phyloP scores from a whole-genome alignment of 257 asterid species.

The Nicotiana obtusifolia region DNA sequence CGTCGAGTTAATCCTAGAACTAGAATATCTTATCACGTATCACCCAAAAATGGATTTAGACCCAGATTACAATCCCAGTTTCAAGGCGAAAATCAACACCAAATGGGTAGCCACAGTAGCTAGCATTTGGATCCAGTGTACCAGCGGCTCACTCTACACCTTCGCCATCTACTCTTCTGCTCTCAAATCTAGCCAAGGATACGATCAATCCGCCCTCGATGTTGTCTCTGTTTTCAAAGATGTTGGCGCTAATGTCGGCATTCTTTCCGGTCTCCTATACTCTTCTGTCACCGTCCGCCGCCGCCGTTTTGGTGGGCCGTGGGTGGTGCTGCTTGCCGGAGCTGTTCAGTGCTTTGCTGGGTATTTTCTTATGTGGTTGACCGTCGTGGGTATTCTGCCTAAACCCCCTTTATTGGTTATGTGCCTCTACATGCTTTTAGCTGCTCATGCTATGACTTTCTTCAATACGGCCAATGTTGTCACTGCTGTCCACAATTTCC shows the following conservation, averaged over 20 bases:
- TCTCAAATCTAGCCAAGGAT: conserved; percentile 45
- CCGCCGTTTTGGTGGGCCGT: conserved; percentile 42
- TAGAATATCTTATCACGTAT: neutral
- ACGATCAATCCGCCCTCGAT: conserved; percentile 69
- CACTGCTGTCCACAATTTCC: conserved; percentile 79
- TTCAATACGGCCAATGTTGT: conserved; percentile 90
- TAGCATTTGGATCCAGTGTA: conserved; percentile 38
- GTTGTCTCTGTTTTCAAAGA: conserved; percentile 81
- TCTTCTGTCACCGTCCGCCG: conserved; percentile 28
- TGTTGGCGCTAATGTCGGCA: conserved; percentile 77
- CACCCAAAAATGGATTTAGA: conserved; percentile 20
- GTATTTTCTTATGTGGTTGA: conserved; percentile 77
- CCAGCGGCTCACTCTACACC: conserved; percentile 36
- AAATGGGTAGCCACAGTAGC: conserved; percentile 36
- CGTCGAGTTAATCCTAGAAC: neutral
- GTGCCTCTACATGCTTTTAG: conserved; percentile 80
- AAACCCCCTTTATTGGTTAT: conserved; percentile 48
- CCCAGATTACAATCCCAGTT: conserved; percentile 35
- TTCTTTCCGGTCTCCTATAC: conserved; percentile 78
- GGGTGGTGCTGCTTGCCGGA: conserved; percentile 69
- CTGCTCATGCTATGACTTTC: conserved; percentile 89
- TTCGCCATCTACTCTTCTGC: conserved; percentile 27
- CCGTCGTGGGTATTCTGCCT: conserved; percentile 55
- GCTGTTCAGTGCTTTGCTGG: conserved; percentile 79
- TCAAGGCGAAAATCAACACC: conserved; percentile 19